phyloP scores from a whole-genome alignment of 176 grass and related monocot genomes.

The Triticum timopheevii region DNA sequence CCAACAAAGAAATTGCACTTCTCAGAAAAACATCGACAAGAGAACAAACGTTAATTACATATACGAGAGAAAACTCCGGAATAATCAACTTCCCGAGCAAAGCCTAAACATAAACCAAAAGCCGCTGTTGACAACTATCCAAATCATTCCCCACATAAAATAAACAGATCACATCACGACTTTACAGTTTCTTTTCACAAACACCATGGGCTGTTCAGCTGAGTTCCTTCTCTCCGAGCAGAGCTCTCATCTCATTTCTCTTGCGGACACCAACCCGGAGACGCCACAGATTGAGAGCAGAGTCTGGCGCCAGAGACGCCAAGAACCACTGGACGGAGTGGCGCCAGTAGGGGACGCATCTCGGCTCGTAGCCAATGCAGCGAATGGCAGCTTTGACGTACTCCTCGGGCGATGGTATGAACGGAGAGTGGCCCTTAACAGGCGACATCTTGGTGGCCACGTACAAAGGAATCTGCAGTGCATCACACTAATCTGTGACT shows the following conservation, averaged over 20 bases:
- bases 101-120: too few species aligned
- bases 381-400: conserved; percentile 36
- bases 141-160: neutral
- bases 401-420: conserved; percentile 49
- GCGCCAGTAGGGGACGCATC: conserved; percentile 58
- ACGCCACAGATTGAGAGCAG: conserved; percentile 44
- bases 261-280: conserved; percentile 42
- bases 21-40: too few species aligned
- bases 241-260: conserved; percentile 34
- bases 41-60: too few species aligned
- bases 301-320: conserved; percentile 35
- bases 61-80: too few species aligned
- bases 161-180: neutral
- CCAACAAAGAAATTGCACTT: too few species aligned
- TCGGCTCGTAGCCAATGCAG: conserved; percentile 45
- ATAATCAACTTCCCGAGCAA: too few species aligned
- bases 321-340: conserved; percentile 57
- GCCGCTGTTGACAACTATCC: too few species aligned
- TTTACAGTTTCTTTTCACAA: neutral
- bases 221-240: neutral
- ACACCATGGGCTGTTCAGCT: neutral
- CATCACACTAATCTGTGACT: neutral
- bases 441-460: conserved; percentile 61
- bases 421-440: conserved; percentile 29
- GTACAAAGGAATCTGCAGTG: conserved; percentile 53